A percentile compares a stretch with the other conserved stretches of the same genome.
These are phyloP conservation scores for Penicillium crustosum DNA, from an alignment of 2,329 filamentous ascomycete genomes.

Conservation along the genomic window DNA sequence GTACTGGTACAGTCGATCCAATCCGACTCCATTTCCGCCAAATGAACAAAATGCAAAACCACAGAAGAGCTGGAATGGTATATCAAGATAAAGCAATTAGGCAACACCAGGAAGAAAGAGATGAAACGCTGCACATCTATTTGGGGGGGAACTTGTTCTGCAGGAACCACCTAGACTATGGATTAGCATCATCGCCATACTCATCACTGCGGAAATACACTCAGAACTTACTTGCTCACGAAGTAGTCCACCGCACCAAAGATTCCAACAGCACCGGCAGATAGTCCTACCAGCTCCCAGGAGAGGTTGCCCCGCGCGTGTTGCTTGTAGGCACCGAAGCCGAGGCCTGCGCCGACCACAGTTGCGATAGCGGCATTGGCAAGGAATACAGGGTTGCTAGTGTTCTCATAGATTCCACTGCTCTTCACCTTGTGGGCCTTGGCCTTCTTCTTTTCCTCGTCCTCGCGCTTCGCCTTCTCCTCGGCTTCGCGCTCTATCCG, in stretches of 20 bases:
- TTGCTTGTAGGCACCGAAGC: slow-evolving; percentile 51
- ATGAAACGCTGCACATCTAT: slow-evolving; percentile 26
- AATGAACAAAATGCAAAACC: slow-evolving; percentile 17
- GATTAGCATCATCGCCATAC: slow-evolving; percentile 12
- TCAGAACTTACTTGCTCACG: slow-evolving; percentile 48
- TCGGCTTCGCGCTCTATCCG: slow-evolving; percentile 43
- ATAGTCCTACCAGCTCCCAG: slow-evolving; percentile 46
- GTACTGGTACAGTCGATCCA: slow-evolving; percentile 15
- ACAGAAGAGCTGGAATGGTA: slow-evolving; percentile 29
- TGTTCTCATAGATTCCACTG: slow-evolving; percentile 41
- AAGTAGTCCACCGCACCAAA: slow-evolving; percentile 50
- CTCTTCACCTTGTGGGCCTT: slow-evolving; percentile 36
- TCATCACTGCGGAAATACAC: not conserved
- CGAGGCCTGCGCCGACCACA: slow-evolving; percentile 44
- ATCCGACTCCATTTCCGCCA: slow-evolving; percentile 19
- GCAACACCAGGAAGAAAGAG: not conserved
- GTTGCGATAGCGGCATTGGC: slow-evolving; percentile 47
- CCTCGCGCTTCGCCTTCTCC: slow-evolving; percentile 26
- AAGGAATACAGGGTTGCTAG: slow-evolving; percentile 49
- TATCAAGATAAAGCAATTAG: slow-evolving; percentile 20
- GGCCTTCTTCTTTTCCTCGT: slow-evolving; percentile 29
- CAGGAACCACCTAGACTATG: slow-evolving; percentile 46
- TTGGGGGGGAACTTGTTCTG: slow-evolving; percentile 53
- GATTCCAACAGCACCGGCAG: slow-evolving; percentile 46
- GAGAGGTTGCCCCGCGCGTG: slow-evolving; percentile 47